Evolutionary conservation across 1,284 basidiomycete species (phyloP).

Genomic region (Sanghuangporus weigelae): DNA sequence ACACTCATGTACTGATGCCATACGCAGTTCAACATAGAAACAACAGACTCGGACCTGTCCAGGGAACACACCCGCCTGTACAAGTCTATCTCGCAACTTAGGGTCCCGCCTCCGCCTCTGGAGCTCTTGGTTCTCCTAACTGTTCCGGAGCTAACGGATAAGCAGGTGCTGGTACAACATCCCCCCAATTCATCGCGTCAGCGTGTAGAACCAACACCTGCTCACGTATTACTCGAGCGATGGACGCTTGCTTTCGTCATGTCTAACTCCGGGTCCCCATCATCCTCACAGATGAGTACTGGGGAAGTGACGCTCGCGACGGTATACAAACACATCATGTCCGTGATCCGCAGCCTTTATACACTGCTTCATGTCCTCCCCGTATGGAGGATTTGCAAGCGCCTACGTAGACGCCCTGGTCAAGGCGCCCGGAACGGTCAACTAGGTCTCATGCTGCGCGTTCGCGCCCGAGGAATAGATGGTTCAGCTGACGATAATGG

Average conservation of each 20-base stretch:
- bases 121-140: slow-evolving; percentile 64
- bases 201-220: slow-evolving; percentile 61
- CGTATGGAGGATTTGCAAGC: slow-evolving; percentile 64
- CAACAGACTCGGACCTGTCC: slow-evolving; percentile 59
- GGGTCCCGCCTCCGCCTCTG: slow-evolving; percentile 41
- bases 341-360: slow-evolving; percentile 70
- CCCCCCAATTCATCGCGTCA: slow-evolving; percentile 52
- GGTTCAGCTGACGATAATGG: slow-evolving; percentile 26
- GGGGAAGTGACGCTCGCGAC: slow-evolving; percentile 59
- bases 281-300: not conserved
- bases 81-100: slow-evolving; percentile 47
- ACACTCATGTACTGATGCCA: not conserved
- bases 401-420: slow-evolving; percentile 43
- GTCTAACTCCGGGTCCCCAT: not conserved
- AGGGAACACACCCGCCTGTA: slow-evolving; percentile 58
- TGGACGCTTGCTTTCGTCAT: slow-evolving; percentile 55
- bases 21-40: slow-evolving; percentile 74
- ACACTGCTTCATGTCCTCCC: slow-evolving; percentile 66
- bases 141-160: slow-evolving; percentile 59
- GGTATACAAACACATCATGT: slow-evolving; percentile 78
- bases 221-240: slow-evolving; percentile 66
- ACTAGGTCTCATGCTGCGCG: slow-evolving; percentile 49
- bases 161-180: slow-evolving; percentile 65
- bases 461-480: slow-evolving; percentile 31
- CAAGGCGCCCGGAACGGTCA: slow-evolving; percentile 38